Evolutionary conservation across 208 protist species (phyloP).

Genomic region (Crithidia acanthocephali): DNA sequence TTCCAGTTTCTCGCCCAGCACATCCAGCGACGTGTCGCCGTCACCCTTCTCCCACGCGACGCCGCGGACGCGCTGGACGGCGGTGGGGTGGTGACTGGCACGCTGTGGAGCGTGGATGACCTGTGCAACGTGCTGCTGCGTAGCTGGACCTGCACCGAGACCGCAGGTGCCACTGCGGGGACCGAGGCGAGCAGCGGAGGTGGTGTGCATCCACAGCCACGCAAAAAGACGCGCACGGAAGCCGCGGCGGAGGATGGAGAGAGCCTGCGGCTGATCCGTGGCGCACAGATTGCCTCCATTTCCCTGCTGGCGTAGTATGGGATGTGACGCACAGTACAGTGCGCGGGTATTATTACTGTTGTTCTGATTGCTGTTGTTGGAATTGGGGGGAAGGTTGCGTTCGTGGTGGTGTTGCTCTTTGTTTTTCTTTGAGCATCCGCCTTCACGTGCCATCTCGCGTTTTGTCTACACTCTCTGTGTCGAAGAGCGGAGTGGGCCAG

Average conservation of each 20-base stretch:
- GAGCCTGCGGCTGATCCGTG: constrained; percentile 61
- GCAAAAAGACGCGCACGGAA: constrained; percentile 24
- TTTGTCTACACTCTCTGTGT: no score
- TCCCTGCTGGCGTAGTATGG: constrained; percentile 12
- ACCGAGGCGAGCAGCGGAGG: not conserved
- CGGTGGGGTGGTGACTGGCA: constrained; percentile 34
- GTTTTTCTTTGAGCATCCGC: no score
- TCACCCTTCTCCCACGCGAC: constrained; percentile 22
- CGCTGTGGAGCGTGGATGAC: constrained; percentile 71
- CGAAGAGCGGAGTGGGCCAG: no score
- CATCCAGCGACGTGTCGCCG: constrained; percentile 39
- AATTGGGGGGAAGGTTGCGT: not conserved
- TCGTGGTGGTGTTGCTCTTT: not conserved
- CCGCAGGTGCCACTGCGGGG: not conserved
- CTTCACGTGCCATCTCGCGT: no score
- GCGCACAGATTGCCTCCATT: constrained; percentile 53
- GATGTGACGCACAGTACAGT: not conserved
- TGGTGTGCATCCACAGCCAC: constrained; percentile 1
- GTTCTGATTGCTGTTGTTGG: not conserved
- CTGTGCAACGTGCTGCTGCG: constrained; percentile 67
- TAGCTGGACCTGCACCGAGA: constrained; percentile 39
- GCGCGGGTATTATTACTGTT: no score
- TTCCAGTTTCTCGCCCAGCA: constrained; percentile 55
- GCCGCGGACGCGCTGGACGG: not conserved
- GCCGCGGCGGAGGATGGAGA: constrained; percentile 2